Evolutionary conservation across 768 basidiomycete genomes (phyloP).

Genomic region (Brasilioporus rufonigricans): DNA sequence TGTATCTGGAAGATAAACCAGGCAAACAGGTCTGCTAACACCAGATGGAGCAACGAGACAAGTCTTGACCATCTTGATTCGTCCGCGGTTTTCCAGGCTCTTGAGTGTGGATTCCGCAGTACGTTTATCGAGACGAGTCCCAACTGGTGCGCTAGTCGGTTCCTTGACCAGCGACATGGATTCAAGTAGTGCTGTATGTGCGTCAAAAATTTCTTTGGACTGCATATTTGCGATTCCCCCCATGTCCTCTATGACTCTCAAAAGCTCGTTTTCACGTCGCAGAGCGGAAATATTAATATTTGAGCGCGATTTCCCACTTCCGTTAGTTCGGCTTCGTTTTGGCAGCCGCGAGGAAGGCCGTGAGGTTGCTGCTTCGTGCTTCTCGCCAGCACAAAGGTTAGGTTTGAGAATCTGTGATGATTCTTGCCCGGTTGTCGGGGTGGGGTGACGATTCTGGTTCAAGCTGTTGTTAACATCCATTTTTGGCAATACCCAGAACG

Average conservation of each 20-base stretch:
- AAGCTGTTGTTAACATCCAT: not conserved
- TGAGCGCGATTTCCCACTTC: constrained; percentile 19
- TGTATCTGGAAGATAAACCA: constrained; percentile 65
- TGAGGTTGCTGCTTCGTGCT: constrained; percentile 11
- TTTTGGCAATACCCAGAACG: not conserved
- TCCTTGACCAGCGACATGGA: constrained; percentile 57
- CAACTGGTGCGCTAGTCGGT: constrained; percentile 65
- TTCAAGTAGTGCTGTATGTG: constrained; percentile 62
- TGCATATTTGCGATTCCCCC: constrained; percentile 69
- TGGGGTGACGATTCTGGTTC: not conserved
- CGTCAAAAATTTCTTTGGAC: constrained; percentile 67
- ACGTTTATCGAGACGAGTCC: constrained; percentile 70
- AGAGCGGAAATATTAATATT: constrained; percentile 73
- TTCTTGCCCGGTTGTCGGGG: not conserved
- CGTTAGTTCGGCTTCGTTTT: constrained; percentile 20
- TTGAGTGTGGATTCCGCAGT: constrained; percentile 61
- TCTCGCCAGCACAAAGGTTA: constrained; percentile 5
- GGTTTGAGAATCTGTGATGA: not conserved
- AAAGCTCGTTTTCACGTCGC: constrained; percentile 77
- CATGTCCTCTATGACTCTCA: constrained; percentile 59
- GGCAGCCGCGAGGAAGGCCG: constrained; percentile 14
- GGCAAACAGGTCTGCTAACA: constrained; percentile 51
- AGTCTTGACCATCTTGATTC: constrained; percentile 70
- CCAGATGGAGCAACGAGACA: constrained; percentile 59
- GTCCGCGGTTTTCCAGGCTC: constrained; percentile 60